phyloP scores from a whole-genome alignment of 768 basidiomycete species.

The Tephrocybe sp. region DNA sequence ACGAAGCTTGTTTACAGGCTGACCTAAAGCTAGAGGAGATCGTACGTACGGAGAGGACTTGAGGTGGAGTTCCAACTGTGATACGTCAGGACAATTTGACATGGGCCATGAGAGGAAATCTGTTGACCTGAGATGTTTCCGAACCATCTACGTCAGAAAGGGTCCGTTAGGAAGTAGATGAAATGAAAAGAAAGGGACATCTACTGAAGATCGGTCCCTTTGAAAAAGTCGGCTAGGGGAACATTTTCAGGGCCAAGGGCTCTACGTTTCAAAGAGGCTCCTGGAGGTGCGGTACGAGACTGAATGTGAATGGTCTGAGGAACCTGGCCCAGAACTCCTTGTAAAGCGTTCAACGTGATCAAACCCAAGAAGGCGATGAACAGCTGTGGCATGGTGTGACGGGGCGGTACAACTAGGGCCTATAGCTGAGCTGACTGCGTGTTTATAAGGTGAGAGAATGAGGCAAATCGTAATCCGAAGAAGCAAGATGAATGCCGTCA shows the following conservation, averaged over 20 bases:
- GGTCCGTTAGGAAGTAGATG: neutral
- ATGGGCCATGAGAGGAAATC: neutral
- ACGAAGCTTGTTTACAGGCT: neutral
- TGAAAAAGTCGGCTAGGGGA: slow-evolving; percentile 52
- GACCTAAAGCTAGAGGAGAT: neutral
- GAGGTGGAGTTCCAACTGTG: slow-evolving; percentile 55
- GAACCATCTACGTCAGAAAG: slow-evolving; percentile 41
- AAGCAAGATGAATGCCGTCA: neutral
- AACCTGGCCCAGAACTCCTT: slow-evolving; percentile 5
- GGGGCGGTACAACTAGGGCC: neutral
- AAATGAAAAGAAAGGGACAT: slow-evolving; percentile 13
- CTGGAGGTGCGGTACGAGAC: slow-evolving; percentile 9
- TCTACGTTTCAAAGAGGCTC: slow-evolving; percentile 29
- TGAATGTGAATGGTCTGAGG: slow-evolving; percentile 27
- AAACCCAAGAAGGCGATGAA: slow-evolving; percentile 1
- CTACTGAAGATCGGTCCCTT: slow-evolving; percentile 60
- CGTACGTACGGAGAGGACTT: slow-evolving; percentile 36
- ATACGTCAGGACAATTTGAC: neutral
- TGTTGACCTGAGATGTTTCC: slow-evolving; percentile 46
- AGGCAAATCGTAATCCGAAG: neutral
- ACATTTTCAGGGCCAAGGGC: slow-evolving; percentile 38
- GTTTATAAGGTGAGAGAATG: neutral
- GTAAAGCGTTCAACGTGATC: slow-evolving; percentile 3
- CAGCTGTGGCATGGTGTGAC: slow-evolving; percentile 4
- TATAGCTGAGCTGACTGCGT: neutral